Evolutionary conservation across 1,139 yeast species (phyloP).

Genomic region (Candida albicans): DNA sequence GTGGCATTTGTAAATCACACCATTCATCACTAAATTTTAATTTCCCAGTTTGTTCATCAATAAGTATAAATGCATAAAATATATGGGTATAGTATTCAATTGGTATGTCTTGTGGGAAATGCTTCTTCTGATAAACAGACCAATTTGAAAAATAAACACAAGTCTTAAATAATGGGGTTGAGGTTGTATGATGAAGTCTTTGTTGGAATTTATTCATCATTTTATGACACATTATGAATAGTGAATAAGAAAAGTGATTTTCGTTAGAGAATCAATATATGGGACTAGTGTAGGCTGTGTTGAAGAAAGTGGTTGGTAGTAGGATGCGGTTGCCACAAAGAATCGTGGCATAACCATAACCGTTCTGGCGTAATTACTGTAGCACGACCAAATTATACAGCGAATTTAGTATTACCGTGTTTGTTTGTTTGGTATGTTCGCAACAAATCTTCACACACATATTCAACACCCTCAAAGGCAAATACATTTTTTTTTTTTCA

Average conservation of each 20-base stretch:
- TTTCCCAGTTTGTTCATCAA: slow-evolving; percentile 54
- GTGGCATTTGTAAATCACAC: slow-evolving; percentile 60
- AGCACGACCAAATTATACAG: no score
- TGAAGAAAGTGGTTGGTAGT: no score
- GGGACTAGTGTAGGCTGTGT: neutral
- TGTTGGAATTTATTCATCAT: slow-evolving; percentile 13
- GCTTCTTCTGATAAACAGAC: slow-evolving; percentile 69
- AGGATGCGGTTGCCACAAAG: no score
- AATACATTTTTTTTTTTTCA: no score
- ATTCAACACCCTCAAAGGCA: neutral
- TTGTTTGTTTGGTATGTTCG: no score
- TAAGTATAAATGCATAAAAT: slow-evolving; percentile 72
- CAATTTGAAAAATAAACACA: slow-evolving; percentile 53
- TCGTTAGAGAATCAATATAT: neutral
- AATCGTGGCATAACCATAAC: no score
- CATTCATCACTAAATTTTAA: slow-evolving; percentile 60
- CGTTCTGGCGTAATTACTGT: no score
- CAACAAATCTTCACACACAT: no score
- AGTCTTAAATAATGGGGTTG: slow-evolving; percentile 17
- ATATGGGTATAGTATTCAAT: slow-evolving; percentile 58
- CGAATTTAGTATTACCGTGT: no score
- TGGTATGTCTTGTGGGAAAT: slow-evolving; percentile 69
- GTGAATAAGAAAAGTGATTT: neutral
- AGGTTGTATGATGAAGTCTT: slow-evolving; percentile 4
- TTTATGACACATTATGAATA: slow-evolving; percentile 10